Evolutionary conservation across 805 yeast species (phyloP), one percentile per base, ranked within the genome.

Genomic region (Sporopachydermia lactativora): DNA sequence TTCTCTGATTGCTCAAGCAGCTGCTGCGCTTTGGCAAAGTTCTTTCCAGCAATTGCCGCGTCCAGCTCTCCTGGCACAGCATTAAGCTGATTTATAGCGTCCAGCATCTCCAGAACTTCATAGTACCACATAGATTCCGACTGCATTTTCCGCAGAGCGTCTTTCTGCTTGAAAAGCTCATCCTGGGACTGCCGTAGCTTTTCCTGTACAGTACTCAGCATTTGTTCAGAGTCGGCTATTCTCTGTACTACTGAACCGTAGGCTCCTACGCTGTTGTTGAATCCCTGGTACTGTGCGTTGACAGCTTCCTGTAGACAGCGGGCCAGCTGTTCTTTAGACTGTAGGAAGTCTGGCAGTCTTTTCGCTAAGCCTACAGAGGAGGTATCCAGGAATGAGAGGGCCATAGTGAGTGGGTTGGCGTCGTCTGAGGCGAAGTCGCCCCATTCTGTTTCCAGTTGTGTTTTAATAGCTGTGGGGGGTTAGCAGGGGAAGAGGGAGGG

Each of bases 341-440:
- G 68, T 36, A 68, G 63, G 49, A 89, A 89, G 45, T 83, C 86
- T 1, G 67, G 67, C 43, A 68, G 66, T 44, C 78, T 73, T 50
- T 77, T 79, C 1, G 95, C 94, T 50, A 83, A 61, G 0, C 97
- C 97, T n/a, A 86, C 92, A 1, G 95, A 81, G 2, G 94, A 76
- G 50, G 77, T 79, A 57, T 89, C 96, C 51, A 86, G 63, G 43
- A 92, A 64, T 1, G 88, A 76, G 34, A 89, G 64, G 0, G 96
- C 96, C 40, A 79, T 64, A 49, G 85, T 96, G 37, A 92, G 67
- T 1, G 95, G 94, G 53, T 85, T 86, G 41, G 84, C 74, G 39
- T 73, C 68, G 5, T 66, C 67, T 1, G 62, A 61, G 4, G 69
- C 57, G 4, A 76, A 57, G 40, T 71, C 67, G 36, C 62, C 60